Percentiles rank a stretch among this genome's conserved stretches.
Evolutionary conservation across 345 rosid genomes (phyloP).

Genomic region (Angophora floribunda): DNA sequence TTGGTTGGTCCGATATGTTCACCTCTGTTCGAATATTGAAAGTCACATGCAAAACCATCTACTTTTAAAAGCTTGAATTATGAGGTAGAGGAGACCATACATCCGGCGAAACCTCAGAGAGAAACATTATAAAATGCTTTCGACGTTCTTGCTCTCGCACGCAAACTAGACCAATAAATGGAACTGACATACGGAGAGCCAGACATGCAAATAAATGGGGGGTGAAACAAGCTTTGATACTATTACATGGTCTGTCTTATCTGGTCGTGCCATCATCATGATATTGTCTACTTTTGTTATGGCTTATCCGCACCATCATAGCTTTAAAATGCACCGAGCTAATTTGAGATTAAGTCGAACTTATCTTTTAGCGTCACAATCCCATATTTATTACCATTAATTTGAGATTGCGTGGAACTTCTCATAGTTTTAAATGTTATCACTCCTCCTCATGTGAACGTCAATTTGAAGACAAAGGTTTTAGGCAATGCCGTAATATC

Average conservation of each 20-base stretch:
- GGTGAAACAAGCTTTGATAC: not conserved
- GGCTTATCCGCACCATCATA: not conserved
- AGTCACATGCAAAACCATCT: not conserved
- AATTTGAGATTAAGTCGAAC: not conserved
- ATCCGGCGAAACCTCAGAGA: not conserved
- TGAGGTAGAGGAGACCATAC: not conserved
- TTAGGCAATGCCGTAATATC: not conserved
- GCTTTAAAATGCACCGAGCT: not conserved
- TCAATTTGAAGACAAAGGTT: not conserved
- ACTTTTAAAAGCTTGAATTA: not conserved
- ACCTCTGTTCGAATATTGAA: not conserved
- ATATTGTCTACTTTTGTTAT: not conserved
- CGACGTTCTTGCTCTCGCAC: not conserved
- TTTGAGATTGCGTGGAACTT: no score
- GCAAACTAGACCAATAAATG: not conserved
- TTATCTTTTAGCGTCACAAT: not conserved
- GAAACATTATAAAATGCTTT: not conserved
- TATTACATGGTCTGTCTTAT: not conserved
- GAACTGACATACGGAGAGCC: not conserved
- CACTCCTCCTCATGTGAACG: not conserved
- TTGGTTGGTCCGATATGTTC: no score
- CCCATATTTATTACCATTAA: not conserved
- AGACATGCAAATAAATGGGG: not conserved
- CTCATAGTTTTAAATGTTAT: not conserved
- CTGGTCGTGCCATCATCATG: not conserved